Percentiles rank a stretch among this genome's conserved stretches.
These are phyloP conservation scores for Neonectria faginata DNA, from an alignment of 2,329 filamentous ascomycete species.

Conservation along the genomic window DNA sequence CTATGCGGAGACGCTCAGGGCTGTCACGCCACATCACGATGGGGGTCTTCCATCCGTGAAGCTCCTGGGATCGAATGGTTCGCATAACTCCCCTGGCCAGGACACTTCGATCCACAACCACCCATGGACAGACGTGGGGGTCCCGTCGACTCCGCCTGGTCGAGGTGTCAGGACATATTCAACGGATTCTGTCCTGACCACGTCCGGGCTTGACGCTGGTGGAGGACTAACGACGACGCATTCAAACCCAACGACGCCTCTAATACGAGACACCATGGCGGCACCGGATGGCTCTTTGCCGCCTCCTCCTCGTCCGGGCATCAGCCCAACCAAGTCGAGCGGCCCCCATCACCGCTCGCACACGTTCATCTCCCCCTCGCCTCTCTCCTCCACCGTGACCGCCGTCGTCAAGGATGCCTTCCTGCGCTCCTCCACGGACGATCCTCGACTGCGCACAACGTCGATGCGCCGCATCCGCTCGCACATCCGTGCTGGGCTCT, in stretches of 20 bases:
- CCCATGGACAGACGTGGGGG: constrained; percentile 56
- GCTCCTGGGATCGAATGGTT: constrained; percentile 46
- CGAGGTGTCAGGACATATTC: constrained; percentile 54
- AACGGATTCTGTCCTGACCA: constrained; percentile 49
- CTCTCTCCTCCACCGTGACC: constrained; percentile 69
- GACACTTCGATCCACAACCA: constrained; percentile 57
- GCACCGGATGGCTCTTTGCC: constrained; percentile 45
- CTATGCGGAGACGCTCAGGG: constrained; percentile 55
- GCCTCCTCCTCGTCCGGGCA: constrained; percentile 47
- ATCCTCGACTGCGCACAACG: constrained; percentile 54
- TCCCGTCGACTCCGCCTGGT: constrained; percentile 46
- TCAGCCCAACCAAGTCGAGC: constrained; percentile 47
- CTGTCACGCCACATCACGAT: constrained; percentile 51
- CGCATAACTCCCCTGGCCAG: constrained; percentile 49
- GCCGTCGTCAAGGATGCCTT: constrained; percentile 69
- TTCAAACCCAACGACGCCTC: constrained; percentile 50
- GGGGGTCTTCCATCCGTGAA: constrained; percentile 53
- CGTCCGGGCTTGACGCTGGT: constrained; percentile 20
- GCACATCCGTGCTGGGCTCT: constrained; percentile 66
- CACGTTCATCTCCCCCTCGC: constrained; percentile 69
- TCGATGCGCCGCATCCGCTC: constrained; percentile 62
- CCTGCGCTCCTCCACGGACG: constrained; percentile 59
- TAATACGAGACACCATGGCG: constrained; percentile 43
- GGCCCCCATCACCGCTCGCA: constrained; percentile 51
- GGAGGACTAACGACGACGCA: constrained; percentile 39